Conservation (phyloP, 345 rosid genomes). For the Gynandropsis gynandra region DNA sequence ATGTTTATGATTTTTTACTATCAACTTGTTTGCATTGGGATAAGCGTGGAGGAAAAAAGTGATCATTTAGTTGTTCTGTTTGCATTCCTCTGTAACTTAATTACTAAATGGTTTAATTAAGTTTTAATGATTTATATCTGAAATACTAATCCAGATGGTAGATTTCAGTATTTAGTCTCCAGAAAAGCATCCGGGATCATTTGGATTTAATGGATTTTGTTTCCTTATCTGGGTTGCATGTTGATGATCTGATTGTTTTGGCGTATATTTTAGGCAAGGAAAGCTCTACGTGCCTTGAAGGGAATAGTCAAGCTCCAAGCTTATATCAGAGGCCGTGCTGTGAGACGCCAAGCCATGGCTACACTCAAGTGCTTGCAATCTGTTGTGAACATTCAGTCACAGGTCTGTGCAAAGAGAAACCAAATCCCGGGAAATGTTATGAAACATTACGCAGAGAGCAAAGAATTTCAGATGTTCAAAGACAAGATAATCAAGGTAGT, state of each 20-base stretch:
- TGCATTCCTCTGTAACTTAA: no score
- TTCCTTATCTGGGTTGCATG: not conserved
- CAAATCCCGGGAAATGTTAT: conserved; percentile 31
- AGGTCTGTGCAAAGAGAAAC: conserved; percentile 48
- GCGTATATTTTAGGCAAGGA: conserved; percentile 57
- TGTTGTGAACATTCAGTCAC: conserved; percentile 70
- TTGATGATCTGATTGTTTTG: not conserved
- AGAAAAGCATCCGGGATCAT: conserved; percentile 3
- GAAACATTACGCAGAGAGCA: conserved; percentile 35
- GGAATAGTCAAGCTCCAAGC: conserved; percentile 96
- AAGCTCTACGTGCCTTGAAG: conserved; percentile 79
- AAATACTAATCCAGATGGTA: conserved; percentile 1
- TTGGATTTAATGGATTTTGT: not conserved
- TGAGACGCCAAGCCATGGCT: conserved; percentile 73
- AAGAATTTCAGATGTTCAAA: conserved; percentile 36
- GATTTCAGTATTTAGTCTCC: not conserved
- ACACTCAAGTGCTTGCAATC: conserved; percentile 83
- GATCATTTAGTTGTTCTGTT: no score
- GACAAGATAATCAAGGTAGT: conserved; percentile 53
- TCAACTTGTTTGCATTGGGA: conserved; percentile 1
- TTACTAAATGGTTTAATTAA: not conserved
- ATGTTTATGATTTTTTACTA: not conserved
- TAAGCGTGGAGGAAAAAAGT: not conserved
- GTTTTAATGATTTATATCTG: no score
- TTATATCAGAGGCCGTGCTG: conserved; percentile 64